Evolutionary conservation across 345 rosid genomes (phyloP).

Genomic region (Lepidium africanum): DNA sequence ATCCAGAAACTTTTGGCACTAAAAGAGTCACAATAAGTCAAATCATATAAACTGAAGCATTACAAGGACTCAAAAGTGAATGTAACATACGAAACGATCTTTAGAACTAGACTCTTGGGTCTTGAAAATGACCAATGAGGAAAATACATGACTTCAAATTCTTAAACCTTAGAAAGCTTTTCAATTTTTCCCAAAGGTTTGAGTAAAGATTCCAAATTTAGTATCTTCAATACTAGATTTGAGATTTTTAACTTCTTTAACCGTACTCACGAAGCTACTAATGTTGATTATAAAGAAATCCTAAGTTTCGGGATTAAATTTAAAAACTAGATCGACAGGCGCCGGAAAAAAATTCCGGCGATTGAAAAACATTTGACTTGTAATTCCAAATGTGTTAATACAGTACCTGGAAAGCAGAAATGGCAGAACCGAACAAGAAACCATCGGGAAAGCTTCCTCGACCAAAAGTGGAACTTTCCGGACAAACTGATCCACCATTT

Average conservation of each 20-base stretch:
- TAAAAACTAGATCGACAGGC: neutral
- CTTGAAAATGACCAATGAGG: neutral
- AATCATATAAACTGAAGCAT: neutral
- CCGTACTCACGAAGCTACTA: neutral
- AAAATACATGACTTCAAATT: neutral
- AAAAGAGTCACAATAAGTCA: neutral
- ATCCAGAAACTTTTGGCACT: neutral
- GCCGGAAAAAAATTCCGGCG: neutral
- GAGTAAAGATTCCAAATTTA: neutral
- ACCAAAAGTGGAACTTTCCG: conserved; percentile 16
- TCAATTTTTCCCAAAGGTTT: neutral
- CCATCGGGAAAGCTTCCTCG: conserved; percentile 28
- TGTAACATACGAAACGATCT: neutral
- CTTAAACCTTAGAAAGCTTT: neutral
- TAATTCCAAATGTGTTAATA: neutral
- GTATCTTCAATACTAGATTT: neutral
- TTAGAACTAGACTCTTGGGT: neutral
- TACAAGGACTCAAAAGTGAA: neutral
- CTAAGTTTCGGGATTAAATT: neutral
- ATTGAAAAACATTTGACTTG: neutral
- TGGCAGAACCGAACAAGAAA: conserved; percentile 34
- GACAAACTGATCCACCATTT: conserved; percentile 13
- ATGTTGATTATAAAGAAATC: neutral
- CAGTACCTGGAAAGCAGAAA: conserved; percentile 31
- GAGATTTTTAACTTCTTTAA: neutral